Base-by-base conservation (phyloP, 768 basidiomycete species). In the Cystobasidiopsis lactophilus region DNA sequence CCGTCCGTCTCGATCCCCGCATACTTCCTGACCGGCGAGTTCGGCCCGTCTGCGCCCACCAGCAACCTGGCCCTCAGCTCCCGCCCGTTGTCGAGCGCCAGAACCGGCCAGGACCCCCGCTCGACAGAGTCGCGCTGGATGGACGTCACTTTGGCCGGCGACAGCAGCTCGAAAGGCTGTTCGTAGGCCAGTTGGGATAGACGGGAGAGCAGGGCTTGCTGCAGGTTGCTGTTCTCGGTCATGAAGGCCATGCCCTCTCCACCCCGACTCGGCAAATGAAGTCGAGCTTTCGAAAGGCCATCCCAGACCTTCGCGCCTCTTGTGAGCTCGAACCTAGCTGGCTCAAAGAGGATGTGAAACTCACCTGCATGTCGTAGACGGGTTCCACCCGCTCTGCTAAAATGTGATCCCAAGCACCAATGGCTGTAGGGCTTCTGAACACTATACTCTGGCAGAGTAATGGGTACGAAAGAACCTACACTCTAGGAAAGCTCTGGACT, bases 1-100 rank as follows among this genome's bases (percentile, higher is more conserved):
- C 91, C 91, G 62, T 78, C 89, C 0, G 85, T 80, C 23, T 79
- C 70, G 57, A 95, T 93, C 24, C 77, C 72, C 0, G 88, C 81
- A 63, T 79, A 95, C 24, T 78, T 65, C 43, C 88, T 77, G 23
- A 96, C 93, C 11, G 89, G 88, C 0, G 89, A 95, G 62, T 86
- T 89, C 65, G 78, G 79, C 3, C 93, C 93, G 62, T 96, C 93
- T 3, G 93, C 91, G 18, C 93, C 91, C 31, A 96, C 77, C 83
- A 64, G 53, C 23, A 62, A 39, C 30, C 59, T 27, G 7, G 59
- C 57, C 18, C 58, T 24, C 26, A 64, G 26, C 37, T 19, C 30
- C 23, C 84, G 71, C 19, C 76, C 76, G 60, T 79, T 76, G 24
- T 80, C 79, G 0, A 93, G 70, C 56, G 77, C 73, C 5, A 96